Evolutionary conservation across 306 rosid species (phyloP).

Genomic region (Ormosia semicastrata): DNA sequence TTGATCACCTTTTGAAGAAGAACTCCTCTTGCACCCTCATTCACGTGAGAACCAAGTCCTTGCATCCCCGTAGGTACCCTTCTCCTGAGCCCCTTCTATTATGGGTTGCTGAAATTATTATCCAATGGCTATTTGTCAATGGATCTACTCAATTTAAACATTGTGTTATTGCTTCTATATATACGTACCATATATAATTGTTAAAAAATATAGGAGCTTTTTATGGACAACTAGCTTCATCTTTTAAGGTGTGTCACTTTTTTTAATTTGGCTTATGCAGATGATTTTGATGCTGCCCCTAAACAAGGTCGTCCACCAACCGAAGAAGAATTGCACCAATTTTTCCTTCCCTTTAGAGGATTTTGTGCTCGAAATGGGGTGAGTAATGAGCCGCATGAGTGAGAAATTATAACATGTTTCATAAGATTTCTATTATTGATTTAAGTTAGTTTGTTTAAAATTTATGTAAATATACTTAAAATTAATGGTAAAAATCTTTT

Average conservation of each 20-base stretch:
- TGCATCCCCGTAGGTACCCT: slow-evolving; percentile 60
- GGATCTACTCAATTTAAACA: no score
- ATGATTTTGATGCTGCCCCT: slow-evolving; percentile 19
- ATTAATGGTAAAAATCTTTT: no score
- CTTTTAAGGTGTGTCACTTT: not conserved
- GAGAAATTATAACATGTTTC: no score
- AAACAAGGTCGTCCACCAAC: slow-evolving; percentile 58
- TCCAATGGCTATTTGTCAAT: no score
- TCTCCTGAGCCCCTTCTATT: slow-evolving; percentile 15
- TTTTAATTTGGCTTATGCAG: slow-evolving; percentile 24
- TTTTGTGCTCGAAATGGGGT: slow-evolving; percentile 87
- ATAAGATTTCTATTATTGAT: no score
- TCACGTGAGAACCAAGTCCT: slow-evolving; percentile 53
- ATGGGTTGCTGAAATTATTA: not conserved
- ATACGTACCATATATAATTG: not conserved
- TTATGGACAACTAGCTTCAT: not conserved
- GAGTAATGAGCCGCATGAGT: not conserved
- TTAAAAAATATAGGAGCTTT: not conserved
- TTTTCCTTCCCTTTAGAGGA: slow-evolving; percentile 78
- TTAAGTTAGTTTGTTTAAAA: no score
- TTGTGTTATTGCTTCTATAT: not conserved
- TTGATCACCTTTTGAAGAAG: slow-evolving; percentile 46
- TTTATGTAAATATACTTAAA: no score
- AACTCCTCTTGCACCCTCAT: slow-evolving; percentile 48
- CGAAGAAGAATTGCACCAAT: slow-evolving; percentile 54